These are phyloP conservation scores for Favolaschia claudopus DNA, from an alignment of 768 basidiomycete genomes.

Conservation along the genomic window DNA sequence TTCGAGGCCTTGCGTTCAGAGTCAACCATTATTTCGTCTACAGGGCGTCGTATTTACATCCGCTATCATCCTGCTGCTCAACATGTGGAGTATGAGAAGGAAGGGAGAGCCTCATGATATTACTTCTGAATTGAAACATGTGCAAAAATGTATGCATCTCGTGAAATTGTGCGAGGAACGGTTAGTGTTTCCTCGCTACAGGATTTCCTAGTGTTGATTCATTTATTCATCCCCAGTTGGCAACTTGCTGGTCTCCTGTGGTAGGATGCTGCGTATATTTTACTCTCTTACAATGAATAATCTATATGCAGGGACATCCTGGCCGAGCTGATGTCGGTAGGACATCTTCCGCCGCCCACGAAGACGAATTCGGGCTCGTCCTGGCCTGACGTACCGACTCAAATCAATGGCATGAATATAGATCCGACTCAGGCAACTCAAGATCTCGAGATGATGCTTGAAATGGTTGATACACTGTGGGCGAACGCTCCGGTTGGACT, in stretches of 20 bases:
- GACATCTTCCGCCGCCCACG: constrained; percentile 1
- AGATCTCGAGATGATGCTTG: neutral
- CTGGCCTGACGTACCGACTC: no score
- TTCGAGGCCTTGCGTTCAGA: neutral
- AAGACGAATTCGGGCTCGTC: no score
- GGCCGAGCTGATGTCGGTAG: constrained; percentile 25
- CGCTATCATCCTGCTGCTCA: constrained; percentile 66
- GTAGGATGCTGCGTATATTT: constrained; percentile 16
- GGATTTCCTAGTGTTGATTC: neutral
- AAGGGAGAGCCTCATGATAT: constrained; percentile 53
- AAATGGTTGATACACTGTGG: constrained; percentile 18
- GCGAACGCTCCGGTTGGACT: constrained; percentile 10
- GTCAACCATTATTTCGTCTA: constrained; percentile 7
- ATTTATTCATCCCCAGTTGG: constrained; percentile 39
- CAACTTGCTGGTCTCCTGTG: constrained; percentile 48
- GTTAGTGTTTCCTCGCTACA: no score
- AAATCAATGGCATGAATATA: no score
- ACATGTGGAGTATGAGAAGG: constrained; percentile 67
- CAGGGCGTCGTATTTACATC: constrained; percentile 47
- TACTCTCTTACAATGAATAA: no score
- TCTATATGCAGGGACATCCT: constrained; percentile 21
- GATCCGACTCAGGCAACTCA: neutral
- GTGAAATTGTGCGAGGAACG: constrained; percentile 49
- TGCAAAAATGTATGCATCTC: constrained; percentile 64
- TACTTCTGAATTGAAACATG: constrained; percentile 61